Evolutionary conservation across 345 rosid genomes (phyloP), one percentile per base, ranked within the genome.

Genomic region (Eucalyptus pumila): DNA sequence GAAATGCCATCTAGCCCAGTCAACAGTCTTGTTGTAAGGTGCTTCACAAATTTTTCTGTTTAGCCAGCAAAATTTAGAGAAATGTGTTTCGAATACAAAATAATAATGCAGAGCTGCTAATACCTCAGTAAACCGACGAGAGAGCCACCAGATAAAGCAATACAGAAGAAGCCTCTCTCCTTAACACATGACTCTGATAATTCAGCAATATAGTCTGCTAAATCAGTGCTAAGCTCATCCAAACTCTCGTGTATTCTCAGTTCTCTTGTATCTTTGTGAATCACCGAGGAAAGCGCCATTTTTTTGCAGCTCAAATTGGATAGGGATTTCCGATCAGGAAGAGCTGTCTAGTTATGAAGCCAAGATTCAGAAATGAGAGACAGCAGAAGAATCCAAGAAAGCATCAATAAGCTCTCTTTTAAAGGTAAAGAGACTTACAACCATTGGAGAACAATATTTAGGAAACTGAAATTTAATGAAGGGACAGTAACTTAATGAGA

Each of bases 121-220:
- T 95, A 96, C 99, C 99, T 94, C 93, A 97, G 90, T 88, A 95
- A 92, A 91, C 91, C 91, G 87, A 96, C 92, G 92, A 96, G 95
- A 89, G 97, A 96, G 90, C 97, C 99, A 89, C 98, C 99, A 48
- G 99, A 96, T 81, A 97, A 91, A 86, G 95, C 99, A 91, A 96
- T 92, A 90, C 96, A 95, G 94, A 96, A 96, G 88, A 92, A 93
- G 24, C 97, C 98, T 85, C 97, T 93, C 69, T 97, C 98, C 93
- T 96, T 95, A 87, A 96, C 97, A 1, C 95, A 95, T 26, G 94
- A 95, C 92, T 97, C 99, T 40, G 99, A 97, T 88, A 96, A 87
- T 89, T 94, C 96, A 88, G 97, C 97, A 93, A 96, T 91, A 89
- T 95, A 95, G 90, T 96, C 98, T 50, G 95, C 99, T 94, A 97